Base-by-base conservation (phyloP, 2,329 filamentous ascomycete species). In the Monosporascus sp. region DNA sequence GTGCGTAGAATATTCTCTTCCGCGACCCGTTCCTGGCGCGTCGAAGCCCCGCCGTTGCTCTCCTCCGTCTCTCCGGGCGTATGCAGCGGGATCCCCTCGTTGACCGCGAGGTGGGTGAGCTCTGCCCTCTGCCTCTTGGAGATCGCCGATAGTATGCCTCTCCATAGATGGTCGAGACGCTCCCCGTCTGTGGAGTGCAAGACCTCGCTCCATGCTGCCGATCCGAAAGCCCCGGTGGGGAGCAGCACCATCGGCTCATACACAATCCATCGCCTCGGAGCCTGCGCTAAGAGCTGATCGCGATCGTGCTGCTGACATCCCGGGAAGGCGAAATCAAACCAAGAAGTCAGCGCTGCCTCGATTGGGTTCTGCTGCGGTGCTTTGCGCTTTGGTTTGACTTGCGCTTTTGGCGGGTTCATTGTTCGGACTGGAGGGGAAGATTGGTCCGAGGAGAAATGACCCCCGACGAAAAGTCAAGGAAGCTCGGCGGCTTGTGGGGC, bases 1-100 rank as follows among this genome's bases (percentile, higher is more conserved):
- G 84, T 85, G 45, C 92, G 83, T 53, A 95, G 77, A 15, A 87
- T 72, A 65, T 96, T 96, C 59, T 86, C 80, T 18, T 64, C 60
- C 3, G 67, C 64, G 3, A 53, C 49, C 6, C 55, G 6, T 38
- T 9, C 2, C n/a, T 14, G 9, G 4, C 31, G 31, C 11, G 31
- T 34, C 9, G 31, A 14, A 4, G 31, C 31, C 11, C 11, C 31
- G 11, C 31, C 31, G 31, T 34, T 34, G 31, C 4, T 34, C 31
- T 14, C 31, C 11, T 3, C 31, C 5, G 31, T 11, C 31, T 34
- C 31, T 14, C 31, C 31, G 31, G 31, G 31, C 11, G 31, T 14
- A 11, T 71, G 72, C 2, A 78, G 66, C 0, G 83, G 83, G 48
- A 86, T 86, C 0, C 81, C 81, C 55, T 82, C 79, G 60, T 85